A percentile compares a stretch with the other conserved stretches of the same genome.
Conservation (phyloP, 2,329 filamentous ascomycete genomes). For the Claviceps maximensis region DNA sequence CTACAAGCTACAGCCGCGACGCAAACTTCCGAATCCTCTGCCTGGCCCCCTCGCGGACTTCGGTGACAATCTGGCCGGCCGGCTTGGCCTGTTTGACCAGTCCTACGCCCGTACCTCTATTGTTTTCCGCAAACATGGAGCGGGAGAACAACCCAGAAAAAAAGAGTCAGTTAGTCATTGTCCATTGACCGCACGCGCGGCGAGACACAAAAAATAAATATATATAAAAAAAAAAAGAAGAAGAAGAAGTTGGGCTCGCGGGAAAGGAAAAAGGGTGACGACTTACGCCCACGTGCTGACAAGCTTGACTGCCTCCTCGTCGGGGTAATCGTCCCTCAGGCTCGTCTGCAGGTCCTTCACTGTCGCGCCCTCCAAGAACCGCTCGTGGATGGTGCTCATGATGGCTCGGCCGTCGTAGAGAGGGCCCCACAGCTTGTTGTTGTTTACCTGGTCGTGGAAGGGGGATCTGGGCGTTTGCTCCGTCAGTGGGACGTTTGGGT, state of each 20-base stretch:
- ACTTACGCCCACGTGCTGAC: slow-evolving; percentile 26
- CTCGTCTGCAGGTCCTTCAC: slow-evolving; percentile 28
- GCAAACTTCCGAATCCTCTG: slow-evolving; percentile 19
- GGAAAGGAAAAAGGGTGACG: slow-evolving; percentile 1
- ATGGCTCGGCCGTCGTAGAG: slow-evolving; percentile 33
- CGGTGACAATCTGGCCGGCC: slow-evolving; percentile 29
- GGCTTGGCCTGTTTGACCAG: slow-evolving; percentile 28
- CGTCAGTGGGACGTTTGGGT: background rate
- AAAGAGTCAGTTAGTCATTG: no score
- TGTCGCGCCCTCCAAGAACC: slow-evolving; percentile 25
- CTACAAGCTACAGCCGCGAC: background rate
- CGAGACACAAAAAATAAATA: no score
- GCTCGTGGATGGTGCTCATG: slow-evolving; percentile 24
- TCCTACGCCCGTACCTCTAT: slow-evolving; percentile 29
- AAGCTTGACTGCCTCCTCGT: slow-evolving; percentile 20
- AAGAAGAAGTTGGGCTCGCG: no score
- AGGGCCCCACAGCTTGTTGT: slow-evolving; percentile 25
- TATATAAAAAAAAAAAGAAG: no score
- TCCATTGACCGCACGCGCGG: no score
- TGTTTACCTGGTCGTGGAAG: slow-evolving; percentile 29
- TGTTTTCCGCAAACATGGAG: background rate
- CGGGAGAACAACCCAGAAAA: no score
- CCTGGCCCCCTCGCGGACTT: slow-evolving; percentile 25
- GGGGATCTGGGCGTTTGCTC: slow-evolving; percentile 16
- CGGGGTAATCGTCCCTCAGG: slow-evolving; percentile 23